Conservation (phyloP, 2,329 filamentous ascomycete genomes). For the Ploettnerulaceae sp. region DNA sequence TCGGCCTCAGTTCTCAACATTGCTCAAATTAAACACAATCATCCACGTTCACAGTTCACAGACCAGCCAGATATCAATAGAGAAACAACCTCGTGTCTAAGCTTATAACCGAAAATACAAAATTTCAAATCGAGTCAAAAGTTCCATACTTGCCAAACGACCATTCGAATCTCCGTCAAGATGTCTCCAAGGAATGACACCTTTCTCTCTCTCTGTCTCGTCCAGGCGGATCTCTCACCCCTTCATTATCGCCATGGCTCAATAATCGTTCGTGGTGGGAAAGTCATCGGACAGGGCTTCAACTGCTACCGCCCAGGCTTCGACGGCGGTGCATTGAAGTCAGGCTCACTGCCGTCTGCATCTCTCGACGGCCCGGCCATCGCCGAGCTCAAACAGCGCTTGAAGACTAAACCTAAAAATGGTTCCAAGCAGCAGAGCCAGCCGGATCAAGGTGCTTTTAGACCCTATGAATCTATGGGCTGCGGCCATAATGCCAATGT, state of each 20-base stretch:
- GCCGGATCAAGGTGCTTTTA: slow-evolving; percentile 18
- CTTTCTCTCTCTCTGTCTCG: slow-evolving; percentile 46
- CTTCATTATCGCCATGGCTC: slow-evolving; percentile 47
- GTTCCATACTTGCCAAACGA: background rate
- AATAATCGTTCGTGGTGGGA: slow-evolving; percentile 48
- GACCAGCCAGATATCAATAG: too few relatives aligned
- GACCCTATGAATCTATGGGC: slow-evolving; percentile 38
- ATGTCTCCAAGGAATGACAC: slow-evolving; percentile 37
- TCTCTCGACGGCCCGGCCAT: slow-evolving; percentile 30
- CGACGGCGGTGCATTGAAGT: slow-evolving; percentile 46
- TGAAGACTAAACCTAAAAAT: slow-evolving; percentile 37
- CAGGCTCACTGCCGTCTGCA: slow-evolving; percentile 37
- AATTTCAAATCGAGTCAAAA: background rate
- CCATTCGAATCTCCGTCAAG: slow-evolving; percentile 3
- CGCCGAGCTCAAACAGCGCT: slow-evolving; percentile 30
- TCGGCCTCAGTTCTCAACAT: too few relatives aligned
- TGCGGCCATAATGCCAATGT: slow-evolving; percentile 38
- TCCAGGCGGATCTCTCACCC: slow-evolving; percentile 46
- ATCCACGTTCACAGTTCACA: too few relatives aligned
- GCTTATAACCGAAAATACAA: background rate
- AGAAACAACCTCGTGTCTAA: background rate
- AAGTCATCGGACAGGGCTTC: slow-evolving; percentile 48
- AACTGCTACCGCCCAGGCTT: slow-evolving; percentile 47
- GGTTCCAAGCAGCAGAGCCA: slow-evolving; percentile 30
- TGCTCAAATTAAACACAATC: background rate